Evolutionary conservation across 805 yeast species (phyloP), one percentile per base, ranked within the genome.

Genomic region (Yueomyces sp.): DNA sequence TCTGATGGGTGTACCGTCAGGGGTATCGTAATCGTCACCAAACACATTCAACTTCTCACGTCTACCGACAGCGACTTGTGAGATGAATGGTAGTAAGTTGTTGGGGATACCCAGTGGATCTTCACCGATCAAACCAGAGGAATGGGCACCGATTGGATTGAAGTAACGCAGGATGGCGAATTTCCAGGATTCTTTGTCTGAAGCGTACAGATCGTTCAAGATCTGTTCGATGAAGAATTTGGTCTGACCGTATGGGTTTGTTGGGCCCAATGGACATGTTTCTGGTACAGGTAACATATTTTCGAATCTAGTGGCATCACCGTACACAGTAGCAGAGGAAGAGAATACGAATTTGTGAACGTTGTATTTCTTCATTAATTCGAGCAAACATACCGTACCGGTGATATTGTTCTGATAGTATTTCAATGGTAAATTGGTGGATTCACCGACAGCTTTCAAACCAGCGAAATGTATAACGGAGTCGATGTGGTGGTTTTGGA

Each of bases 131-230:
- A 76, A 62, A 9, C 92, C 92, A 2, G 85, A 76, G 3, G 88
- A 84, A 57, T 84, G 94, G 19, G 92, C 90, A 36, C 94, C 94
- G 50, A 82, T 81, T 34, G 94, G 92, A 56, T 84, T 83, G 67
- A 82, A 84, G 63, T 83, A 85, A 45, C 92, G 72, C 54, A 85
- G 65, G 41, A 82, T 69, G 4, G 87, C 90, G 37, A 69, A 61
- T 38, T 65, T 65, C 77, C 77, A 74, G 2, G 38, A 28, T 6
- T 49, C 45, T 27, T 45, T 47, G 29, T 72, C 71, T 39, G 77
- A 68, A 4, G 61, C 52, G 51, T 74, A 65, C 28, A 76, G 60
- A 56, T 79, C 87, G 33, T 70, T 63, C 47, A 78, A 62, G 44
- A 81, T 72, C 44, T 72, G 67, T 62, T 84, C 94, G 47, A 79